Conservation (phyloP, 2,329 filamentous ascomycete species). For the Ophiostoma himal-ulmi region DNA sequence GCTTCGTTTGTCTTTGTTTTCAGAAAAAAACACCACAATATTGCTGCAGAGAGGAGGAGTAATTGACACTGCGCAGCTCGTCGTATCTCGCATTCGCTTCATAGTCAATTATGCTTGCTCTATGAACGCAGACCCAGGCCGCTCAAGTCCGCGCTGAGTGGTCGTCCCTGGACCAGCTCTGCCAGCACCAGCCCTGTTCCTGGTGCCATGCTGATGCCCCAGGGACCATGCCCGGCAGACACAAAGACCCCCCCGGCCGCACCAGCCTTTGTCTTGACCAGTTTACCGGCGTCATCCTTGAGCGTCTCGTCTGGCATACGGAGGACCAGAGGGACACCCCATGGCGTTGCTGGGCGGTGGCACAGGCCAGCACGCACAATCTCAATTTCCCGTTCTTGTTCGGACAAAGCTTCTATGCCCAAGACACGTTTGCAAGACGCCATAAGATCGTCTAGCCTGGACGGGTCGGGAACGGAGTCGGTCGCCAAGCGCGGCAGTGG, state of each 20-base stretch:
- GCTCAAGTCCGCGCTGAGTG: slow-evolving; percentile 54
- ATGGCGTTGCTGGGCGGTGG: slow-evolving; percentile 63
- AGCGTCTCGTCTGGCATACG: slow-evolving; percentile 52
- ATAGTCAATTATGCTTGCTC: not conserved
- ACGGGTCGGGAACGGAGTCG: slow-evolving; percentile 42
- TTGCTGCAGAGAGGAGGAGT: no score
- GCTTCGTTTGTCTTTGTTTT: no score
- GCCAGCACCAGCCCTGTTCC: slow-evolving; percentile 67
- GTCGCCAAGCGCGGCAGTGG: slow-evolving; percentile 54
- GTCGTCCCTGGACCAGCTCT: slow-evolving; percentile 59
- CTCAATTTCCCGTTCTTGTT: slow-evolving; percentile 43
- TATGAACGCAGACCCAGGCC: slow-evolving; percentile 36
- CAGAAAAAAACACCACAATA: no score
- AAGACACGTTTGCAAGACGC: slow-evolving; percentile 46
- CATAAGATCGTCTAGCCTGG: slow-evolving; percentile 46
- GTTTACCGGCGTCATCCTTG: slow-evolving; percentile 35
- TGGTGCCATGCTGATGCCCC: slow-evolving; percentile 60
- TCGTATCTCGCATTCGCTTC: no score
- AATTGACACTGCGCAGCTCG: no score
- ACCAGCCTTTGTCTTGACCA: slow-evolving; percentile 37
- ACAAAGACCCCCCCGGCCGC: slow-evolving; percentile 61
- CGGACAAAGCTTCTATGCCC: slow-evolving; percentile 31
- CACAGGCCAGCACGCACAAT: slow-evolving; percentile 60
- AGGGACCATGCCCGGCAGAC: slow-evolving; percentile 68
- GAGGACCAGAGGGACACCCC: slow-evolving; percentile 58